These are phyloP conservation scores for Euphorbia celastroides DNA, from an alignment of 441 rosid species.

Conservation along the genomic window DNA sequence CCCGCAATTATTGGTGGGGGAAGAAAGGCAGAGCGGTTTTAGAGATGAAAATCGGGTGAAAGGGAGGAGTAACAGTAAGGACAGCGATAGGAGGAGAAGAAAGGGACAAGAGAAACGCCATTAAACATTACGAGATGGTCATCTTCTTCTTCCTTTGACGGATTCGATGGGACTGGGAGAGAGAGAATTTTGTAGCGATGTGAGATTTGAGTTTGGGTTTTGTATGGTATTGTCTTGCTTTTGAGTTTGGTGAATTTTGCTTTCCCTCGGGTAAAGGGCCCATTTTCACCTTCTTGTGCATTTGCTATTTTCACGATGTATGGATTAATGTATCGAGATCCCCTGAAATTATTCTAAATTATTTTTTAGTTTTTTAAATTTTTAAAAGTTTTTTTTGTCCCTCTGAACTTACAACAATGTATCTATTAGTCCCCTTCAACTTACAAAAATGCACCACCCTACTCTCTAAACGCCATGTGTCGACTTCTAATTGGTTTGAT, in stretches of 20 bases:
- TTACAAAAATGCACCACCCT: too few species aligned
- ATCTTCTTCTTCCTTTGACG: background rate
- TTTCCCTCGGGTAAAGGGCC: background rate
- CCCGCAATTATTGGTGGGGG: slow-evolving; percentile 11
- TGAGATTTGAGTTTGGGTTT: background rate
- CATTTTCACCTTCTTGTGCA: background rate
- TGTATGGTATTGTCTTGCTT: background rate
- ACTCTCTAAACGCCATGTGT: too few species aligned
- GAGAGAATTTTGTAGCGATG: background rate
- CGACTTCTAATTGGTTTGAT: too few species aligned
- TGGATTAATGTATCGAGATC: too few species aligned
- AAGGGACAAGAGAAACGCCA: background rate
- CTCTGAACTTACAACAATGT: too few species aligned
- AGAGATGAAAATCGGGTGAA: background rate
- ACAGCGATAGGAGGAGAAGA: slow-evolving; percentile 8
- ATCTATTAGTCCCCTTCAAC: too few species aligned
- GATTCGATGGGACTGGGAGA: slow-evolving; percentile 21
- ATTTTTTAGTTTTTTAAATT: too few species aligned
- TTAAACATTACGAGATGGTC: background rate
- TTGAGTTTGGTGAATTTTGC: background rate
- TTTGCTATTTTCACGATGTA: too few species aligned
- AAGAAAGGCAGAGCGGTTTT: background rate
- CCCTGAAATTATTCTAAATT: too few species aligned
- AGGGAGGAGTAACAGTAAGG: background rate
- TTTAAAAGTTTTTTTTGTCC: too few species aligned